Base-by-base conservation (phyloP, 2,329 filamentous ascomycete genomes). In the Neocatenulostroma microsporum region DNA sequence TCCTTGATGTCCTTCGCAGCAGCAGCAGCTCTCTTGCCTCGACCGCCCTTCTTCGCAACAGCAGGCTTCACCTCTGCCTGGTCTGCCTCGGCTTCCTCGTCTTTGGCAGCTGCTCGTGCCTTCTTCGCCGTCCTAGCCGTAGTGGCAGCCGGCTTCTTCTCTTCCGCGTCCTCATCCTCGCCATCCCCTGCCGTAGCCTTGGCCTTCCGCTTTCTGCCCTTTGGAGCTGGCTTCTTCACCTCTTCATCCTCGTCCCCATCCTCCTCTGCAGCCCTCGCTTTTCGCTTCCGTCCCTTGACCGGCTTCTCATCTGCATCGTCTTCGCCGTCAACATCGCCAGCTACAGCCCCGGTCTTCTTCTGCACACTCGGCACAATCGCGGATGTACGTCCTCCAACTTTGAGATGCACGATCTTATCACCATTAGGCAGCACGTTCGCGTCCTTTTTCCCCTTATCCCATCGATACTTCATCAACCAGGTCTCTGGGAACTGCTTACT, bases 311-410 rank as follows among this genome's bases (percentile, higher is more conserved):
- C 48, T 11, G 40, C 44, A 11, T 25, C 33, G n/a, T n/a, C n/a
- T 18, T 47, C 42, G 8, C 23, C 24, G 2, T 46, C 48, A 8
- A 58, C 50, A 41, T 75, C 74, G 4, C 69, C 73, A 13, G 72
- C 68, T 12, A 77, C 73, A 21, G 69, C 64, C 2, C 70, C 75
- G 2, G 74, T 78, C 68, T 94, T 94, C 68, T 87, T 94, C 66
- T 96, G 91, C 19, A 91, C 65, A 10, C 71, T 77, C 0, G 87
- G 87, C 1, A 93, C 86, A 35, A 89, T 82, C 31, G 88, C 94
- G 54, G 85, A 94, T 3, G 91, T 96, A 30, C 91, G 71, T 2
- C 89, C 88, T 0, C 89, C 89, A 0, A 96, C 89, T 0, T 82
- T 95, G 32, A 96, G 63, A 54, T 89, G 91, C 0, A 79, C 78